Evolutionary conservation across 257 asterid genomes (phyloP), one percentile per base, ranked within the genome.

Genomic region (Solanum pinnatisectum): DNA sequence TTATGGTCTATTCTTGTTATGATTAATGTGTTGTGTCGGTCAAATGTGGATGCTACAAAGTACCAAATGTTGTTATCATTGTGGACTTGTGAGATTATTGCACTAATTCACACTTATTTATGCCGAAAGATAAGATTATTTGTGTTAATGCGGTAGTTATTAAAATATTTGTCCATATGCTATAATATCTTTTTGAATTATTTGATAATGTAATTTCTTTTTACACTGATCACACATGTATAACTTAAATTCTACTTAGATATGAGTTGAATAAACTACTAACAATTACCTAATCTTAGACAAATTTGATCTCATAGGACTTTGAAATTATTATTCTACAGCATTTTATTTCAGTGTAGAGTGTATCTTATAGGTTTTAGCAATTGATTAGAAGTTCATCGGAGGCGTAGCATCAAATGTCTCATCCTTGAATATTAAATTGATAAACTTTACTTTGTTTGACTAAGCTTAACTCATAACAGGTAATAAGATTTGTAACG

Each of bases 81-180:
- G 91, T 79, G 91, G 90, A 52, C 73, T 91, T 79, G 49, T 90
- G 73, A 77, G 90, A 89, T 91, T 86, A 87, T 89, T 89, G 87
- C 87, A 92, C 81, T 91, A 92, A 91, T 94, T 91, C 90, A 92
- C 89, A 89, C 91, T 91, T 94, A 74, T 88, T 49, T 81, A 81
- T 30, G 92, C 94, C 94, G 93, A 90, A 92, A 94, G 94, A 84
- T 87, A 88, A 84, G 94, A 89, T 88, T 74, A 88, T 91, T 67
- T 68, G 30, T 40, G 60, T 46, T 18, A 30, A 81, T 30, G 63
- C 25, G 70, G 27, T 32, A 32, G 40, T 81, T 35, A 81, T 46
- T 18, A 6, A 4, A 5, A 30, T 49, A 30, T 25, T 14, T 16
- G 63, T 46, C 68, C 85, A 46, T 3, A 18, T 81, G 85, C 68